phyloP scores from a whole-genome alignment of 805 yeast species.

The Candida namnaoensis region DNA sequence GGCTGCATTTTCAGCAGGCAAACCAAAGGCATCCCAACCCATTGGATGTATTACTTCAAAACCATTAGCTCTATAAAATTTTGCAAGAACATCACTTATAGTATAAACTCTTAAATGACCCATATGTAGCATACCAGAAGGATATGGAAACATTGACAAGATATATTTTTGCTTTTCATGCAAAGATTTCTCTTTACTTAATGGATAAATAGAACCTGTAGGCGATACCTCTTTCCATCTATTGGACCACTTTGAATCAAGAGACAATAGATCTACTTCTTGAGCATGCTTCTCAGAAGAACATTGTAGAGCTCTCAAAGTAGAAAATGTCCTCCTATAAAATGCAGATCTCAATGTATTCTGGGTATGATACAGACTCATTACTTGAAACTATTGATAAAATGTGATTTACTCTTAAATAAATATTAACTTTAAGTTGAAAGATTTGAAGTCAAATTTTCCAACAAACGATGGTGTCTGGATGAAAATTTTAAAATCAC shows the following conservation, averaged over 20 bases:
- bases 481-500: no score
- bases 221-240: constrained; percentile 34
- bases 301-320: no score
- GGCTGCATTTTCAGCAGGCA: constrained; percentile 98
- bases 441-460: no score
- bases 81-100: constrained; percentile 73
- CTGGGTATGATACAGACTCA: no score
- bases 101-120: constrained; percentile 94
- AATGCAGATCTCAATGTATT: no score
- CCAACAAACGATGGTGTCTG: no score
- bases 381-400: no score
- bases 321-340: no score
- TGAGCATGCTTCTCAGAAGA: no score
- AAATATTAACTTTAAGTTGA: no score
- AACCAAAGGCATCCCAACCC: constrained; percentile 99
- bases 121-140: constrained; percentile 87
- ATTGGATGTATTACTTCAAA: constrained; percentile 83
- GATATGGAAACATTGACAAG: constrained; percentile 91
- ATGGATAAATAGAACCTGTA: constrained; percentile 28
- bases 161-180: constrained; percentile 41
- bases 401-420: no score
- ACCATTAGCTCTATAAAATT: constrained; percentile 74
- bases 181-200: constrained; percentile 10
- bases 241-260: constrained; percentile 43
- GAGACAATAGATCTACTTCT: no score